Base-by-base conservation (phyloP, 768 basidiomycete genomes). In the Albatrellus ellisii region DNA sequence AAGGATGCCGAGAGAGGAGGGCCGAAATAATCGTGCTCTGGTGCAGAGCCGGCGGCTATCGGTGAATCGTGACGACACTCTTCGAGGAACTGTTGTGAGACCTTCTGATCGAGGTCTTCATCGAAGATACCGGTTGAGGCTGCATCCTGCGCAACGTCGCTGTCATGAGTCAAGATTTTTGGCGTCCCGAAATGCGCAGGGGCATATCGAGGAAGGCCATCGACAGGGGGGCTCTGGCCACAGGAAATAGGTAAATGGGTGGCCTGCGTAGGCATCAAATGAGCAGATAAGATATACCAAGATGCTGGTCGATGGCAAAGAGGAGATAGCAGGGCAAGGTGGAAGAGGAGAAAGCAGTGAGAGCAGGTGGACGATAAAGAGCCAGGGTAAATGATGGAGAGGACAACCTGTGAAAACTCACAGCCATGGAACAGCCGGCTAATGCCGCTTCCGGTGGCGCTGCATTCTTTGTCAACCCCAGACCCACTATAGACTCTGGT, bases 41-140 rank as follows among this genome's bases (percentile, higher is more conserved):
- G 44, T 21, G 47, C 44, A 24, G 55, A 54, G 26, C n/a, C n/a
- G n/a, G 47, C 26, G 17, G 42, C 24, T 4, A 47, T 11, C 26
- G 42, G 25, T 6, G 44, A 21, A 6, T 15, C 24, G 14, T 42
- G 36, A 6, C 45, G 14, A 20, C 36, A n/a, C 14, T 44, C 41
- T 26, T 47, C 42, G 22, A 45, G 21, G 11, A 42, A 22, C 11
- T 46, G 38, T 18, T 43, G 41, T 4, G 54, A 50, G 4, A 49
- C 10, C 2, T 44, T 33, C 34, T 50, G 48, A 25, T 55, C 48
- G 20, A 41, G 22, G 14, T 44, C 47, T 6, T 49, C 46, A 12
- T 32, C 17, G 20, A 9, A 7, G 24, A 7, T 4, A 25, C 4
- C 1, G 24, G 10, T 12, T 17, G 17, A 31, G 29, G 12, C 29